A percentile compares a stretch with the other conserved stretches of the same genome.
These are phyloP conservation scores for Taiozyma sp. DNA, from an alignment of 1,139 yeast species.

Conservation along the genomic window DNA sequence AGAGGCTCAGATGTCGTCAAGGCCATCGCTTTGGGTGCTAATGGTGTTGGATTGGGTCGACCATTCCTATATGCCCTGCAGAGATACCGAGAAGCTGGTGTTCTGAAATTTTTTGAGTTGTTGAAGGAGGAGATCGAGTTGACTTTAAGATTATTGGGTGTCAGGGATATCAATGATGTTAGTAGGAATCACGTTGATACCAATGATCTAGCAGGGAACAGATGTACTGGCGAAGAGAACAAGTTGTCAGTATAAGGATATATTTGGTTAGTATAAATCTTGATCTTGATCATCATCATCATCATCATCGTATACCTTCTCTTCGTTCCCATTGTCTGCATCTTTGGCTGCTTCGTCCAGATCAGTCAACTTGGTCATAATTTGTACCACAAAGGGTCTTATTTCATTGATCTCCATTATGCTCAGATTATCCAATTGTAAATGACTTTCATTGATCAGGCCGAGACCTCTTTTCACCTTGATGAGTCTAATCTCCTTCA, in stretches of 20 bases:
- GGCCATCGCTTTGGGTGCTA: slow-evolving; percentile 64
- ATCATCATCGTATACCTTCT: not conserved
- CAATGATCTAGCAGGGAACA: slow-evolving; percentile 2
- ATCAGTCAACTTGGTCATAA: slow-evolving; percentile 72
- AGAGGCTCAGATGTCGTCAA: slow-evolving; percentile 62
- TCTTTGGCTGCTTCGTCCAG: slow-evolving; percentile 40
- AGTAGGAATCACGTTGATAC: slow-evolving; percentile 37
- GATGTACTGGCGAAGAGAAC: not conserved
- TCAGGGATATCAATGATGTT: slow-evolving; percentile 40
- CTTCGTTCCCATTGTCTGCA: slow-evolving; percentile 1
- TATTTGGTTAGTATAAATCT: too few relatives aligned
- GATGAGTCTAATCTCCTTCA: slow-evolving; percentile 76
- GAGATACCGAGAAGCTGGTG: slow-evolving; percentile 55
- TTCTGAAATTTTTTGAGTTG: slow-evolving; percentile 45
- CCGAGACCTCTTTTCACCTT: slow-evolving; percentile 78
- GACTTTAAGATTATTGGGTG: slow-evolving; percentile 57
- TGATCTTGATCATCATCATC: not conserved
- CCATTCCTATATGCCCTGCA: slow-evolving; percentile 58
- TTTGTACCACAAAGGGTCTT: slow-evolving; percentile 71
- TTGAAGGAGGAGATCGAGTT: slow-evolving; percentile 50
- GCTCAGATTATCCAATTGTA: slow-evolving; percentile 81
- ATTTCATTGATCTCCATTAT: slow-evolving; percentile 83
- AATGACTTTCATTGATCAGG: slow-evolving; percentile 76
- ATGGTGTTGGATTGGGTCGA: slow-evolving; percentile 63
- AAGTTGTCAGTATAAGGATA: too few relatives aligned